Base-by-base conservation (phyloP, 768 basidiomycete species). In the Galerina sulciceps region DNA sequence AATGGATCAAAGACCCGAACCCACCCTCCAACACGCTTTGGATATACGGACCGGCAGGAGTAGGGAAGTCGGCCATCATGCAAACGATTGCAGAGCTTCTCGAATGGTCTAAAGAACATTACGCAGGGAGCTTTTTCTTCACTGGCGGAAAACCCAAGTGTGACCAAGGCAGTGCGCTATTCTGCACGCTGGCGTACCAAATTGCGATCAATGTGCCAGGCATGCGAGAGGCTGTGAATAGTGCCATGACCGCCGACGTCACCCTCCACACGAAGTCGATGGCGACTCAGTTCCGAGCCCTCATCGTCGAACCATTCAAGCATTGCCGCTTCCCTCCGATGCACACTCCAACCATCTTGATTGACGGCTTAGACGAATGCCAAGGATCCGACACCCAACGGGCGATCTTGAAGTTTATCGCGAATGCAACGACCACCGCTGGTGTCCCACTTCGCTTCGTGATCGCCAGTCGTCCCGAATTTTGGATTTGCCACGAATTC, bases 331-430 rank as follows among this genome's bases (percentile, higher is more conserved):
- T 31, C 40, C 31, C 34, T 26, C 31, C 52, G 37, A 6, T 15
- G 0, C 35, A 36, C 1, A 17, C 18, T 8, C 43, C 42, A 11
- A 46, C 59, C 31, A 49, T 69, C 15, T 47, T 68, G 17, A 68
- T 73, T 14, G 71, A 73, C 42, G 71, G 70, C 5, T 34, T 73
- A 1, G 72, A 72, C 43, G 71, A 67, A 49, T 70, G 68, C 18
- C 36, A 59, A 4, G 51, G 22, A 2, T 22, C 53, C 11, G 49
- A 49, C n/a, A 41, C 42, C 6, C 70, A 69, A 36, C 50, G 34
- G 18, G 53, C 40, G 11, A 61, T 71, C 15, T 43, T 71, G 10
- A 22, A 49, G 10, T 11, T 37, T 5, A 60, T 71, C 26, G 26
- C 41, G 17, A 37, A 41, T 3, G 40, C 36, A 8, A 31, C 57